Percentiles rank a stretch among this genome's conserved stretches.
Evolutionary conservation across 441 rosid genomes (phyloP).

Genomic region (Manihot esculenta): DNA sequence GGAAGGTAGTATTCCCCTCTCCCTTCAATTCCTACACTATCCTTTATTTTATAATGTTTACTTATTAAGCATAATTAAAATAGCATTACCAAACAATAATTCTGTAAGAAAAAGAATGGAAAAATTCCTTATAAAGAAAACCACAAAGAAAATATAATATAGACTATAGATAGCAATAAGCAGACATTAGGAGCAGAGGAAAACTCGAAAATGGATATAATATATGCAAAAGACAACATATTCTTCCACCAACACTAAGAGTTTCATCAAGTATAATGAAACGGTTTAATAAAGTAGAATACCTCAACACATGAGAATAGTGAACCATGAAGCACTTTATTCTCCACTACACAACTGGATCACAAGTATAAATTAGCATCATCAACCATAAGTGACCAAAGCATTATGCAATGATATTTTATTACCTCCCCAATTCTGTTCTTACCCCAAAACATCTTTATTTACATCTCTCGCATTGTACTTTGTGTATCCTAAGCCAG

Average conservation of each 20-base stretch:
- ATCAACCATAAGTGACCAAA: constrained; percentile 15
- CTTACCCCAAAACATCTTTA: constrained; percentile 81
- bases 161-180: not conserved
- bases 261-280: not conserved
- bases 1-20: not conserved
- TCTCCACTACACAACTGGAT: constrained; percentile 94
- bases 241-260: not conserved
- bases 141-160: not conserved
- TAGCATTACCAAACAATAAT: not conserved
- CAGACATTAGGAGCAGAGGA: not conserved
- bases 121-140: not conserved
- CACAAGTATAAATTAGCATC: constrained; percentile 31
- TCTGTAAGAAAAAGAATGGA: not conserved
- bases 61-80: not conserved
- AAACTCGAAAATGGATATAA: not conserved
- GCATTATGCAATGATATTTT: constrained; percentile 9
- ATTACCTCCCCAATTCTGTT: constrained; percentile 4
- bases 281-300: constrained; percentile 17
- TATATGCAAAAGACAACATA: not conserved
- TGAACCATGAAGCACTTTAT: constrained; percentile 88
- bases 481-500: constrained; percentile 84
- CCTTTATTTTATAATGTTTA: not conserved
- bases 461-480: constrained; percentile 75
- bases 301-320: constrained; percentile 73
- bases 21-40: not conserved